Evolutionary conservation across 257 asterid species (phyloP).

Genomic region (Solanum neorickii): DNA sequence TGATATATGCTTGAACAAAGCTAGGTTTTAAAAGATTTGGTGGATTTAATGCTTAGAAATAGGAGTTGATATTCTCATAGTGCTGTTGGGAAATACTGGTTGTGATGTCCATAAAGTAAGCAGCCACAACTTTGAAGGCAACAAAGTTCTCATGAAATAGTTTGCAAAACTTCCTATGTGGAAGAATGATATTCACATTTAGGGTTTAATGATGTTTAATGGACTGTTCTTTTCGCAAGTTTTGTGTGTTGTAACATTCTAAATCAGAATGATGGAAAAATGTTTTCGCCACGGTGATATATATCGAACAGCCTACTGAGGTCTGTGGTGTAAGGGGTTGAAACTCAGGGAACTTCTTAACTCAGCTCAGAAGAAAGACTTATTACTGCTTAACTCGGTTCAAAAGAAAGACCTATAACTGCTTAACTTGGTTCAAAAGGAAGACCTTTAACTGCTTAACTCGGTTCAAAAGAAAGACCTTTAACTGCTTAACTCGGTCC

Average conservation of each 20-base stretch:
- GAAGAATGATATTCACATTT: background rate
- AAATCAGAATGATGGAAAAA: background rate
- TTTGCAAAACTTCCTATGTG: background rate
- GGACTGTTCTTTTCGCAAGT: background rate
- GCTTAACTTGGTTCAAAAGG: background rate
- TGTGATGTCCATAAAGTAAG: background rate
- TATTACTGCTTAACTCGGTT: background rate
- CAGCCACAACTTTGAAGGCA: background rate
- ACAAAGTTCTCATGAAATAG: background rate
- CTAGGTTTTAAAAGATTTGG: background rate
- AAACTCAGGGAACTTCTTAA: background rate
- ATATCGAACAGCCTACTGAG: background rate
- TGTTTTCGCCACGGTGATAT: background rate
- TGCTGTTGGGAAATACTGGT: background rate
- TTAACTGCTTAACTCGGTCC: background rate
- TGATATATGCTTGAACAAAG: background rate
- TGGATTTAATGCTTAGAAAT: background rate
- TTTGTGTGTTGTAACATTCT: background rate
- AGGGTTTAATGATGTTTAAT: background rate
- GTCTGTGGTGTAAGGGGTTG: background rate
- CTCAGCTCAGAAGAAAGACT: background rate
- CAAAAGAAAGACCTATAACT: background rate
- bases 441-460: background rate
- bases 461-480: no score
- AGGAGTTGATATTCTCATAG: background rate